A percentile compares a stretch with the other conserved stretches of the same genome.
phyloP scores from a whole-genome alignment of 805 yeast species.

The Ogataea paradorogensis region DNA sequence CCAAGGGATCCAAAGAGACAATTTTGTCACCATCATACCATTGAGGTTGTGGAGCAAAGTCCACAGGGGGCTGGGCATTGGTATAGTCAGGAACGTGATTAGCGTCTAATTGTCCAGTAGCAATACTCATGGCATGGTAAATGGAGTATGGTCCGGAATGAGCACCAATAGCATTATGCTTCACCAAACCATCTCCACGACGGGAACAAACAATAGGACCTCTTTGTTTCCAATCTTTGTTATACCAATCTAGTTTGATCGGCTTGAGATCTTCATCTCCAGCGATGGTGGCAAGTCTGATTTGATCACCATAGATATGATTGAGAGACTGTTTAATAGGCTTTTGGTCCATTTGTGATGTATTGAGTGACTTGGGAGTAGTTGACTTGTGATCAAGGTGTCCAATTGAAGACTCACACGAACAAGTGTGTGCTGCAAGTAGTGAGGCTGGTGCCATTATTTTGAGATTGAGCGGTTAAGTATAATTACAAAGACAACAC shows the following conservation, averaged over 20 bases:
- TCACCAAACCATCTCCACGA: conserved; percentile 43
- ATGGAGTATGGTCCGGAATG: conserved; percentile 62
- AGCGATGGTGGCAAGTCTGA: conserved; percentile 52
- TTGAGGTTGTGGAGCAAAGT: conserved; percentile 50
- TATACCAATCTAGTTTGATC: conserved; percentile 52
- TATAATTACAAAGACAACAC: not conserved
- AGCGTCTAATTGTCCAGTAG: conserved; percentile 52
- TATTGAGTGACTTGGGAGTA: not conserved
- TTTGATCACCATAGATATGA: conserved; percentile 28
- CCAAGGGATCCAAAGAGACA: conserved; percentile 65
- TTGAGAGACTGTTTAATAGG: conserved; percentile 22
- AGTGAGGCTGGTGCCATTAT: conserved; percentile 13
- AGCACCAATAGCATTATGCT: conserved; percentile 64
- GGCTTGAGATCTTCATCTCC: conserved; percentile 50
- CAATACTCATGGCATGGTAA: conserved; percentile 65
- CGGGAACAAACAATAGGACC: conserved; percentile 61
- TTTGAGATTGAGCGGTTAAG: conserved; percentile 2
- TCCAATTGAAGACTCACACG: conserved; percentile 4
- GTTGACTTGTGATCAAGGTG: conserved; percentile 2
- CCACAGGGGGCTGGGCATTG: conserved; percentile 60
- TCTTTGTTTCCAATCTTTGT: conserved; percentile 43
- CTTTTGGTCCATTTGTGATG: not conserved
- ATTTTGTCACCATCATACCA: conserved; percentile 58
- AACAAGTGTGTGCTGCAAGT: conserved; percentile 4
- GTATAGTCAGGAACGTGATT: conserved; percentile 57